Evolutionary conservation across 805 yeast species (phyloP).

Genomic region (Wickerhamiella musiphila): DNA sequence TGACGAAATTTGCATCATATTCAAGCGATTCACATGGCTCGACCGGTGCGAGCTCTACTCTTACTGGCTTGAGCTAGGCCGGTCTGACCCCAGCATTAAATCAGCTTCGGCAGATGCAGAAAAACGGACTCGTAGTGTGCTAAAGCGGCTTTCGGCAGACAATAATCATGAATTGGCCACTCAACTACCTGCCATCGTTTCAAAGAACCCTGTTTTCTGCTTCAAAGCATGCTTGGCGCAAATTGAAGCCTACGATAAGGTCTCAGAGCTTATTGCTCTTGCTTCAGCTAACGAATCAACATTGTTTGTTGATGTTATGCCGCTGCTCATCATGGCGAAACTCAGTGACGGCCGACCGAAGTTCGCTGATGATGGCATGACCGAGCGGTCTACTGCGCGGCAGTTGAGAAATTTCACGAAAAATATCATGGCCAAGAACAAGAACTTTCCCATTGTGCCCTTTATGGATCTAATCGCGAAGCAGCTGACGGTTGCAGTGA

Average conservation of each 20-base stretch:
- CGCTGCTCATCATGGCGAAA: slow-evolving; percentile 53
- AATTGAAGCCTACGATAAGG: slow-evolving; percentile 81
- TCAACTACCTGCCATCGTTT: slow-evolving; percentile 50
- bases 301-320: slow-evolving; percentile 74
- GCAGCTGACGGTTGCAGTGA: slow-evolving; percentile 42
- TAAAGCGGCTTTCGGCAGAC: slow-evolving; percentile 70
- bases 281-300: slow-evolving; percentile 58
- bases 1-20: no score
- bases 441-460: slow-evolving; percentile 42
- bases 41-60: slow-evolving; percentile 67
- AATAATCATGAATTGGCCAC: slow-evolving; percentile 60
- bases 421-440: slow-evolving; percentile 39
- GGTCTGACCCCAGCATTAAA: slow-evolving; percentile 28
- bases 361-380: slow-evolving; percentile 61
- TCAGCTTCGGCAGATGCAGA: slow-evolving; percentile 49
- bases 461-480: slow-evolving; percentile 43
- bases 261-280: slow-evolving; percentile 59
- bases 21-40: no score
- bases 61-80: slow-evolving; percentile 30
- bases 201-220: slow-evolving; percentile 64
- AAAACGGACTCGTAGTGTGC: slow-evolving; percentile 56
- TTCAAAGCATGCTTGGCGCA: slow-evolving; percentile 56
- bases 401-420: slow-evolving; percentile 65
- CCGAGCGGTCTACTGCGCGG: slow-evolving; percentile 71
- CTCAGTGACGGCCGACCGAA: slow-evolving; percentile 51